Base-by-base conservation (phyloP, 108 stramenopile genomes). In the Hondaea fermentalgiana region DNA sequence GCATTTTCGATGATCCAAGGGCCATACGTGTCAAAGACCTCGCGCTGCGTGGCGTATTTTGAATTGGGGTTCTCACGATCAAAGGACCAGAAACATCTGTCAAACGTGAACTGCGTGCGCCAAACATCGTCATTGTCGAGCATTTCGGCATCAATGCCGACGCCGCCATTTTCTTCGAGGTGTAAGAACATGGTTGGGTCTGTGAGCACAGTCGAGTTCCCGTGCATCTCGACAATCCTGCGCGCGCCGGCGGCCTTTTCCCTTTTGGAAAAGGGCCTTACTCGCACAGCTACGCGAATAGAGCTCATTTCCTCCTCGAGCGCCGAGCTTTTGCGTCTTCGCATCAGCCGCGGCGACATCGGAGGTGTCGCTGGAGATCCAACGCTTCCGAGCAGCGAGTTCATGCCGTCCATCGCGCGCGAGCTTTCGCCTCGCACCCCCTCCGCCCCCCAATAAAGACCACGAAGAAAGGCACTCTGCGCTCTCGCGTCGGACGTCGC, bases 21-120 rank as follows among this genome's bases (percentile, higher is more conserved):
- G 60, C 95, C 93, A 90, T 97, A 96, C 0, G 95, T 95, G 72
- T 97, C 98, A 95, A 98, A 99, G 25, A 99, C 99, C 91, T 97
- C 95, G 87, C 97, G 97, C 87, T 96, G 97, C 2, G 92, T 95
- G 89, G 94, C 97, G 8, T 93, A 93, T 92, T 91, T 91, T 23
- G 59, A 64, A 43, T 42, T 72, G 10, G 16, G 57, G 10, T 14
- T 87, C 35, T 5, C 23, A 8, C 57, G 29, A 58, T 58, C 25
- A 42, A 14, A 57, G n/a, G 59, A 64, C 60, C 35, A 88, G 42
- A 88, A 60, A 19, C 55, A 57, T 35, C 35, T 60, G 21, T 43
- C 89, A 64, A 57, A 57, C 49, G 44, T 29, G 28, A 64, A 64
- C 28, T 28, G 57, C 3, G 87, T 58, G 42, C 88, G 88, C 49